Percentiles rank a stretch among this genome's conserved stretches.
phyloP scores from a whole-genome alignment of 2,329 filamentous ascomycete genomes.

The Gaeumannomyces sp. region DNA sequence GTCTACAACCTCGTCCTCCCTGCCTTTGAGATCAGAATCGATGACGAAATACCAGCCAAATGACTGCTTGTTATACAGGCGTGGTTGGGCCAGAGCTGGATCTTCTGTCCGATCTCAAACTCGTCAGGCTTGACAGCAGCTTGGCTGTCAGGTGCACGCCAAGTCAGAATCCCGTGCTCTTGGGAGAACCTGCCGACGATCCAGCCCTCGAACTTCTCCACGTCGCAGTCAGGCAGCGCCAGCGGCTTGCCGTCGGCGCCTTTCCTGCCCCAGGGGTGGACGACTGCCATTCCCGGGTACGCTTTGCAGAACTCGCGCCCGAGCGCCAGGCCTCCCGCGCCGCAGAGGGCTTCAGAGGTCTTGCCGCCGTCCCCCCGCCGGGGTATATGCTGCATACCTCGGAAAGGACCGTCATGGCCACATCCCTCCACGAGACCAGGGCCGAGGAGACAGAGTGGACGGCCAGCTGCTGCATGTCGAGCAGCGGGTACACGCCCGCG shows the following conservation, averaged over 20 bases:
- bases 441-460: constrained; percentile 50
- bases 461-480: constrained; percentile 75
- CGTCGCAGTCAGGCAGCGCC: constrained; percentile 28
- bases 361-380: constrained; percentile 38
- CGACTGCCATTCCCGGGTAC: constrained; percentile 66
- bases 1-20: constrained; percentile 61
- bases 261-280: constrained; percentile 50
- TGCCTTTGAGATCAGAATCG: constrained; percentile 50
- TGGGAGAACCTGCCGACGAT: constrained; percentile 67
- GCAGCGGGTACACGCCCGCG: constrained; percentile 67
- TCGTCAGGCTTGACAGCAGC: constrained; percentile 22
- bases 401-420: constrained; percentile 63
- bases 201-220: constrained; percentile 43
- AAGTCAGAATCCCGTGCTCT: constrained; percentile 69
- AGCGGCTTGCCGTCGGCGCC: not conserved
- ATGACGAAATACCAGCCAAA: constrained; percentile 68
- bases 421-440: constrained; percentile 43
- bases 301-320: constrained; percentile 66
- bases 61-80: constrained; percentile 69
- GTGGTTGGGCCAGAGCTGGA: constrained; percentile 75
- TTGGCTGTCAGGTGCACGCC: constrained; percentile 31
- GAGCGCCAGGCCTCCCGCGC: constrained; percentile 62
- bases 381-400: constrained; percentile 67
- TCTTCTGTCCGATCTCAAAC: constrained; percentile 56
- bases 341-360: constrained; percentile 59